Evolutionary conservation across 345 rosid genomes (phyloP).

Genomic region (Bruguiera parviflora): DNA sequence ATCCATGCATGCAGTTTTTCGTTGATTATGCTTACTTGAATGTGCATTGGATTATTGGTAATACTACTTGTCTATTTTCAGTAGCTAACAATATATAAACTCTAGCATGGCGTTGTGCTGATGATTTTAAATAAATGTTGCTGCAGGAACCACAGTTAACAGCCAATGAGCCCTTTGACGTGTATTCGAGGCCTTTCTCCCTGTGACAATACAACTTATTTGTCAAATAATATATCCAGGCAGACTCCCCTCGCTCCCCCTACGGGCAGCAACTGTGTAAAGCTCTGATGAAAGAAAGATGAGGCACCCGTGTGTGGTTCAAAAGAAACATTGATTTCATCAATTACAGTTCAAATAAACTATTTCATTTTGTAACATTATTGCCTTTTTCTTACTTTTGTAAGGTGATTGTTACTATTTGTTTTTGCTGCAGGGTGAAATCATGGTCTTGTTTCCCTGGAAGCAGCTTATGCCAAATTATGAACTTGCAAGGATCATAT

Average conservation of each 20-base stretch:
- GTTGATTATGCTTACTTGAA: no score
- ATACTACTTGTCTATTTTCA: neutral
- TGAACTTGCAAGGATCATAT: neutral
- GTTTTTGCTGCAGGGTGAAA: no score
- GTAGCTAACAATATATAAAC: neutral
- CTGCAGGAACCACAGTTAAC: slow-evolving; percentile 89
- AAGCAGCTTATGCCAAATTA: neutral
- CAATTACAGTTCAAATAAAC: neutral
- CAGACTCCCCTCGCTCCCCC: no score
- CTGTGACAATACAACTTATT: slow-evolving; percentile 22
- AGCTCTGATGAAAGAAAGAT: no score
- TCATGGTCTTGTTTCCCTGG: neutral
- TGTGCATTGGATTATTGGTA: neutral
- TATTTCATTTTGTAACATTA: no score
- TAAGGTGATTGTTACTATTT: neutral
- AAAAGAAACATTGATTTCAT: no score
- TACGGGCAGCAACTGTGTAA: no score
- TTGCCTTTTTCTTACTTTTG: neutral
- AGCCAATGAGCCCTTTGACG: slow-evolving; percentile 59
- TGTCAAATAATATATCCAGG: no score
- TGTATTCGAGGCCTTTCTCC: slow-evolving; percentile 58
- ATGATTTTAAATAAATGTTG: neutral
- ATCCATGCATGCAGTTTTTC: no score
- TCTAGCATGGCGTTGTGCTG: neutral
- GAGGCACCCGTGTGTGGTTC: no score